Evolutionary conservation across 2,329 filamentous ascomycete species (phyloP).

Genomic region (Claviceps cyperi): DNA sequence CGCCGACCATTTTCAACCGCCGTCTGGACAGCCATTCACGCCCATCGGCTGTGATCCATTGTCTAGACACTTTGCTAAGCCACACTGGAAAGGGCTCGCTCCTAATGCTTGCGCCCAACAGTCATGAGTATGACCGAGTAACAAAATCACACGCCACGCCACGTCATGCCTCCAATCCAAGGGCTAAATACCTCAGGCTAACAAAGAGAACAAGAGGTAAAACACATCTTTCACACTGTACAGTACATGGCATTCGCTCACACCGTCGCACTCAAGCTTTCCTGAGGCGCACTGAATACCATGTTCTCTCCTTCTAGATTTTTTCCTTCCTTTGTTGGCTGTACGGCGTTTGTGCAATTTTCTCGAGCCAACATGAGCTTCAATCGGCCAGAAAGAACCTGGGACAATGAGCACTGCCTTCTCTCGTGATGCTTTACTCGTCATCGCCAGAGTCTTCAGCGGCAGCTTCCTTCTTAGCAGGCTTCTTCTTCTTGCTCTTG

Average conservation of each 20-base stretch:
- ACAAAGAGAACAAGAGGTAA: not conserved
- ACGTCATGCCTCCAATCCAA: not conserved
- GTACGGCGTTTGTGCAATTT: not conserved
- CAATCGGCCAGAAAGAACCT: not conserved
- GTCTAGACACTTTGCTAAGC: conserved; percentile 8
- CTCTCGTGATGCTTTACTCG: conserved; percentile 6
- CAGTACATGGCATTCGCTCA: conserved; percentile 1
- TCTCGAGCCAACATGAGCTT: not conserved
- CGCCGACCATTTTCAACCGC: not conserved
- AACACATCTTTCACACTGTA: not conserved
- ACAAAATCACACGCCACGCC: not conserved
- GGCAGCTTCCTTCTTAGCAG: conserved; percentile 30
- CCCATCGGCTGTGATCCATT: not conserved
- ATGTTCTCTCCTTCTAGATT: not conserved
- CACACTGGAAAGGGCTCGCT: not conserved
- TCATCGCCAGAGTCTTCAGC: conserved; percentile 16
- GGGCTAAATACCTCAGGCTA: not conserved
- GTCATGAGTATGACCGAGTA: not conserved
- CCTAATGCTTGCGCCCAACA: not conserved
- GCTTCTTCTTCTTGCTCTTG: conserved; percentile 61
- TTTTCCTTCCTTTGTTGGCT: not conserved
- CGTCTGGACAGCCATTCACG: not conserved
- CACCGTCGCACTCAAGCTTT: not conserved
- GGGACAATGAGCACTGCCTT: conserved; percentile 1
- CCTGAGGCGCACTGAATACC: not conserved